These are phyloP conservation scores for Paecilomyces dactylethromorphus DNA, from an alignment of 2,329 filamentous ascomycete species.

Conservation along the genomic window DNA sequence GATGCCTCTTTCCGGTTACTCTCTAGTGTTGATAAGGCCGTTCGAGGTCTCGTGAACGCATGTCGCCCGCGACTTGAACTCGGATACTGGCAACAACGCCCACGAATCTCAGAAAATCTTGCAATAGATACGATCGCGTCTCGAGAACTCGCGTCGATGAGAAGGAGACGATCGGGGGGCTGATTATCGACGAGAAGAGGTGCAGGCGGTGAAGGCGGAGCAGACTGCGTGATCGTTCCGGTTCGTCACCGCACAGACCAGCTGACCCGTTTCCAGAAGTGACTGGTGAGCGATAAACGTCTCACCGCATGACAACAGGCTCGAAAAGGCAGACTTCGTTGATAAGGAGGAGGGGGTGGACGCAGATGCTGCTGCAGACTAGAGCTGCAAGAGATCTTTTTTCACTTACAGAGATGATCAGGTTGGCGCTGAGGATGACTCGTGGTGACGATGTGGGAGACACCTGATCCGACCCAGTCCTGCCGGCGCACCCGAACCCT, in stretches of 20 bases:
- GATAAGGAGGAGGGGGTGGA: too few species aligned
- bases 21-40: neutral
- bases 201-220: neutral
- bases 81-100: neutral
- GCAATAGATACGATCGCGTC: neutral
- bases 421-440: too few species aligned
- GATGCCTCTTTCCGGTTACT: neutral
- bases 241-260: neutral
- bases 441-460: too few species aligned
- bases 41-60: neutral
- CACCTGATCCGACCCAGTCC: too few species aligned
- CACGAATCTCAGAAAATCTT: neutral
- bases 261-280: neutral
- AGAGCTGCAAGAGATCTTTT: too few species aligned
- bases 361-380: too few species aligned
- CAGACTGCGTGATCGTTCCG: neutral
- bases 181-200: neutral
- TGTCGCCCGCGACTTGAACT: neutral
- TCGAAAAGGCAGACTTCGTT: too few species aligned
- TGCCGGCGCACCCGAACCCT: too few species aligned
- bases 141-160: neutral
- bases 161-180: neutral
- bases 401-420: too few species aligned
- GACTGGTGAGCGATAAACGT: neutral
- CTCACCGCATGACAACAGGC: too few species aligned